A percentile compares a stretch with the other conserved stretches of the same genome.
These are phyloP conservation scores for Cladosporium sp. DNA, from an alignment of 2,329 filamentous ascomycete genomes.

Conservation along the genomic window DNA sequence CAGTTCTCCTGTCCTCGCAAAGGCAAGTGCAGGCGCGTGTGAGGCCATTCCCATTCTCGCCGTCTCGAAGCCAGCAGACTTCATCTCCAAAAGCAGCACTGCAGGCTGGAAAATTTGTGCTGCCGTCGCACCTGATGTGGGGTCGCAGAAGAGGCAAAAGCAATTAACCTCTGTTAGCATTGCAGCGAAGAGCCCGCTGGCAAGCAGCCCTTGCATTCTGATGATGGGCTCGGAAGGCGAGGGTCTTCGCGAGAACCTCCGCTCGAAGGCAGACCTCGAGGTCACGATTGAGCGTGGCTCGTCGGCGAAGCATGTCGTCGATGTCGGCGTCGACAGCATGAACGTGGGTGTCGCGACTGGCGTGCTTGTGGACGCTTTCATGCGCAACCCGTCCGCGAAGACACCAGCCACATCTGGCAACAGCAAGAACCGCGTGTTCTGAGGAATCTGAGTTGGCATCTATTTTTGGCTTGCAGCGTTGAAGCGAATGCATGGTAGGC, in stretches of 20 bases:
- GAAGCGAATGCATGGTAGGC: constrained; percentile 14
- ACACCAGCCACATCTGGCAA: not conserved
- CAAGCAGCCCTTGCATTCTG: constrained; percentile 66
- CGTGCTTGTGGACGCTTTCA: constrained; percentile 69
- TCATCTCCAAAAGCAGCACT: constrained; percentile 66
- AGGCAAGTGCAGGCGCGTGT: constrained; percentile 83
- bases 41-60: constrained; percentile 76
- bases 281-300: constrained; percentile 56
- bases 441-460: not conserved
- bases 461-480: not conserved
- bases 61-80: constrained; percentile 65
- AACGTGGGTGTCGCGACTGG: constrained; percentile 90
- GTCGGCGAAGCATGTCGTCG: constrained; percentile 30
- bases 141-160: not conserved
- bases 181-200: constrained; percentile 28
- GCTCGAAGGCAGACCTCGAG: constrained; percentile 63
- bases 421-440: constrained; percentile 3
- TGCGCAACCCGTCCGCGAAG: constrained; percentile 20
- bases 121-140: constrained; percentile 55
- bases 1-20: constrained; percentile 75
- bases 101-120: constrained; percentile 84
- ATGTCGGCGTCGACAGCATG: constrained; percentile 75
- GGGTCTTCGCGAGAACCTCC: constrained; percentile 66
- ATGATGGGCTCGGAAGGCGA: constrained; percentile 81
- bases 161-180: constrained; percentile 23